phyloP scores from a whole-genome alignment of 2,329 filamentous ascomycete species.

The Xenosphaeropsis pyriputrescens region DNA sequence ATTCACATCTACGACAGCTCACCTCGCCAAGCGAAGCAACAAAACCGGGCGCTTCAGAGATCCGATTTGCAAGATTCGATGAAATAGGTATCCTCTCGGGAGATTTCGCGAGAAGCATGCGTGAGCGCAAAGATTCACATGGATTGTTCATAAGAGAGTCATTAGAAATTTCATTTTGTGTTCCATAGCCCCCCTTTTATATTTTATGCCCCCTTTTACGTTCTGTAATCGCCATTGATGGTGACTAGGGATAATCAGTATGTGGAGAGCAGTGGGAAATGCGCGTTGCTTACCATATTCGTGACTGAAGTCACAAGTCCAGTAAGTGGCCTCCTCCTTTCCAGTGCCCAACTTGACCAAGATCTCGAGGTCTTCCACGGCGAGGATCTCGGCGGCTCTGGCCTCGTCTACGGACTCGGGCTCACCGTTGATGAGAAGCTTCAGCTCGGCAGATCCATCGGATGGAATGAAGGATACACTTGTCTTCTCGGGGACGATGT shows the following conservation, averaged over 20 bases:
- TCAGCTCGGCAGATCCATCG: slow-evolving; percentile 64
- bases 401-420: slow-evolving; percentile 66
- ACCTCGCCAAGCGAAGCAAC: too few relatives aligned
- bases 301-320: slow-evolving; percentile 79
- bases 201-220: slow-evolving; percentile 28
- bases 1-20: too few relatives aligned
- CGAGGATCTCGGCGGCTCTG: slow-evolving; percentile 62
- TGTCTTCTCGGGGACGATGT: slow-evolving; percentile 54
- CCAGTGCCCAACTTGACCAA: slow-evolving; percentile 58
- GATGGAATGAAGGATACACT: slow-evolving; percentile 67
- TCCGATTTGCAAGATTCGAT: too few relatives aligned
- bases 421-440: slow-evolving; percentile 65
- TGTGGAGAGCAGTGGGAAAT: slow-evolving; percentile 4
- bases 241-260: slow-evolving; percentile 33
- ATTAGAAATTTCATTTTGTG: too few relatives aligned
- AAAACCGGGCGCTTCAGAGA: too few relatives aligned
- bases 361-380: slow-evolving; percentile 68
- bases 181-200: too few relatives aligned
- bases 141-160: too few relatives aligned
- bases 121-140: too few relatives aligned
- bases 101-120: too few relatives aligned
- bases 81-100: too few relatives aligned
- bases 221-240: slow-evolving; percentile 56
- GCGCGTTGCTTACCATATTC: slow-evolving; percentile 37
- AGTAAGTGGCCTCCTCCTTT: slow-evolving; percentile 55